Base-by-base conservation (phyloP, 2,329 filamentous ascomycete genomes). In the Calonectria crousiana region DNA sequence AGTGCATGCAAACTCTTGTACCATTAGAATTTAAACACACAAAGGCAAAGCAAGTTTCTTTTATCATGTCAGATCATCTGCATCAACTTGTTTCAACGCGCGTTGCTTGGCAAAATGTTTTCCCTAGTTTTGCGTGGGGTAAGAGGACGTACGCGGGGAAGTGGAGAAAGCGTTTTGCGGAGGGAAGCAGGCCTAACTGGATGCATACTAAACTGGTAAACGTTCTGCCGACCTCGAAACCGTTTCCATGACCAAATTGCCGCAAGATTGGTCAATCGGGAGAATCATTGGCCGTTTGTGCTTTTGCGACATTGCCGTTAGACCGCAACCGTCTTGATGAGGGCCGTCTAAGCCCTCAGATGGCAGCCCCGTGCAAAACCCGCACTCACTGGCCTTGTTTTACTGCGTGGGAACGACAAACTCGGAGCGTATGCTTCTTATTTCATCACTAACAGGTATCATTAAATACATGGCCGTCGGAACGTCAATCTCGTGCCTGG, bases 61-160 rank as follows among this genome's bases (percentile, higher is more conserved):
- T 41, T 41, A 62, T 41, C 8, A 4, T 20, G 23, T 62, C 56
- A 62, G 56, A 62, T 62, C 56, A 62, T 62, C 3, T 4, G 34
- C 9, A 23, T n/a, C n/a, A 18, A 41, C 20, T 49, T 41, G 16
- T 11, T 14, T 32, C 28, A n/a, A 34, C 28, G 10, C 18, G 16
- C n/a, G 4, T 26, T 41, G 26, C n/a, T 62, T 73, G 71, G 65
- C 66, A 73, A 72, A 73, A 73, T 44, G 20, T 73, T 73, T 73
- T 73, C n/a, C 71, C 71, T 47, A 51, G 26, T 49, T 60, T 36
- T 38, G 4, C 16, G 32, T 38, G 67, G 67, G 53, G 67, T 51
- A 30, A 1, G 20, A 16, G 20, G 14, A 23, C 30, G 23, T 34
- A 49, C 34, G 53, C 36, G 65, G 70, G 53, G 38, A 62, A 53